A percentile compares a stretch with the other conserved stretches of the same genome.
phyloP scores from a whole-genome alignment of 2,329 filamentous ascomycete genomes.

The Botrytis cinerea region DNA sequence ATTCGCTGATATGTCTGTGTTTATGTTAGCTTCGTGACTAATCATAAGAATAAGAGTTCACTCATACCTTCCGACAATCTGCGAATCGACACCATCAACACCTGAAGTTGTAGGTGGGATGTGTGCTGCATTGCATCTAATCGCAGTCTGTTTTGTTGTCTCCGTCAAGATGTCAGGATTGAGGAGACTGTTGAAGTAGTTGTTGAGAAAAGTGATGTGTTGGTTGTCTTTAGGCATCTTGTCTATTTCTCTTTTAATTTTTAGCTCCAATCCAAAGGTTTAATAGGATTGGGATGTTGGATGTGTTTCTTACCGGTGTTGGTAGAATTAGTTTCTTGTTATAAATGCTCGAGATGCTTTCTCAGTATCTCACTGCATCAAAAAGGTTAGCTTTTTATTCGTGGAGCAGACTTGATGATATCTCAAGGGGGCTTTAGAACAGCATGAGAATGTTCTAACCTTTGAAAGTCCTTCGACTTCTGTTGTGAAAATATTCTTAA shows the following conservation, averaged over 20 bases:
- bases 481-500: neutral
- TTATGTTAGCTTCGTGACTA: neutral
- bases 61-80: constrained; percentile 9
- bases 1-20: constrained; percentile 7
- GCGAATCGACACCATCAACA: constrained; percentile 4
- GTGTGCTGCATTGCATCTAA: neutral
- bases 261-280: neutral
- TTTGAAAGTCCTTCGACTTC: neutral
- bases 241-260: neutral
- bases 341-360: too few relatives aligned
- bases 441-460: neutral
- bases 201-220: neutral
- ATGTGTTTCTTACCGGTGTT: neutral
- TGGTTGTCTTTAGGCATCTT: neutral
- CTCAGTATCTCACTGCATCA: neutral
- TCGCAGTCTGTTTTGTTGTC: neutral
- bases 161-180: neutral
- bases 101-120: neutral
- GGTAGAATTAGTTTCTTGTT: rapidly evolving
- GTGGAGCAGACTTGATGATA: neutral
- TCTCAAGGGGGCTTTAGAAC: neutral
- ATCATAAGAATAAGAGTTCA: neutral
- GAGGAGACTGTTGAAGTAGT: neutral
- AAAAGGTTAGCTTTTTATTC: neutral
- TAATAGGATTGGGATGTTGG: neutral